A percentile compares a stretch with the other conserved stretches of the same genome.
These are phyloP conservation scores for Isabelozyma rhagii DNA, from an alignment of 805 yeast genomes.

Conservation along the genomic window DNA sequence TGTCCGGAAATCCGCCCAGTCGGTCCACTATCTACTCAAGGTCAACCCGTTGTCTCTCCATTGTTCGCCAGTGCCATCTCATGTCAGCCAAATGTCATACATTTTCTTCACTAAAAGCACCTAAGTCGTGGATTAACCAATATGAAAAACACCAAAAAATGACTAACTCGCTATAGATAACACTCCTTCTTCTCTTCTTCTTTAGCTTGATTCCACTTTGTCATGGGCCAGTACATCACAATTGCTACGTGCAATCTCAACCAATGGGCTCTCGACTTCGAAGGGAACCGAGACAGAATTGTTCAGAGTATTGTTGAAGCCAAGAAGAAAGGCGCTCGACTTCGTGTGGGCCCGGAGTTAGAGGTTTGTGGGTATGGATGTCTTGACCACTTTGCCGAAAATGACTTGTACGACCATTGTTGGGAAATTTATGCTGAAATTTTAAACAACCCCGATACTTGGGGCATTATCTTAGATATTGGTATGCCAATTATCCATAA, in stretches of 20 bases:
- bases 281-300: slow-evolving; percentile 92
- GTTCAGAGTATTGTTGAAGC: slow-evolving; percentile 76
- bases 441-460: slow-evolving; percentile 60
- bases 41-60: too few species aligned
- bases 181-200: not conserved
- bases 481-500: slow-evolving; percentile 94
- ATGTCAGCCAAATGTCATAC: too few species aligned
- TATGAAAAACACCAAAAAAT: too few species aligned
- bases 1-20: too few species aligned
- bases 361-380: slow-evolving; percentile 96
- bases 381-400: slow-evolving; percentile 89
- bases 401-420: slow-evolving; percentile 81
- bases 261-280: slow-evolving; percentile 99
- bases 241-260: slow-evolving; percentile 91
- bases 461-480: slow-evolving; percentile 78
- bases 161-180: too few species aligned
- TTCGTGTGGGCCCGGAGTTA: slow-evolving; percentile 95
- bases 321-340: slow-evolving; percentile 66
- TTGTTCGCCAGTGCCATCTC: too few species aligned
- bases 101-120: too few species aligned
- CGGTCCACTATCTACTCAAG: too few species aligned
- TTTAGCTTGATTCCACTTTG: not conserved
- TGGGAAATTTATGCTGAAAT: slow-evolving; percentile 94
- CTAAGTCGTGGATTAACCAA: too few species aligned
- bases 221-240: slow-evolving; percentile 84